phyloP scores from a whole-genome alignment of 179 eudicot genomes.

The Silene noctiflora region DNA sequence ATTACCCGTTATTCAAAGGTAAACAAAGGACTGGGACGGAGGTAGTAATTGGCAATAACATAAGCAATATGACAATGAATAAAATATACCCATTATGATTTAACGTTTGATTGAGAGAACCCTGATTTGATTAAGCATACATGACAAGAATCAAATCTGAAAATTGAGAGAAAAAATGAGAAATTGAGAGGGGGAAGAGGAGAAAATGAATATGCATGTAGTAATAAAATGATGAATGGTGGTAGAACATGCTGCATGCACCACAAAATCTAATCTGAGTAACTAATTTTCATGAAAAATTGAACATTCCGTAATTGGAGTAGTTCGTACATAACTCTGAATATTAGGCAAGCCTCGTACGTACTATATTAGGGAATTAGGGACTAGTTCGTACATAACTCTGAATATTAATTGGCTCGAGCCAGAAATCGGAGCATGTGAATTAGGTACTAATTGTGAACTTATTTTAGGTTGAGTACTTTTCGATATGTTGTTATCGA shows the following conservation, averaged over 20 bases:
- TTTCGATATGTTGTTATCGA: too few species aligned
- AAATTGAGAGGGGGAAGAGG: background rate
- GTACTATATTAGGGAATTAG: constrained; percentile 2
- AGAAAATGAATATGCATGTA: background rate
- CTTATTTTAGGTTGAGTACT: too few species aligned
- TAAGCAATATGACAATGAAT: background rate
- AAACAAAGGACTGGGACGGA: too few species aligned
- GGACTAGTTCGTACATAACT: too few species aligned
- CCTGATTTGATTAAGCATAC: background rate
- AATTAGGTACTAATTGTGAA: too few species aligned
- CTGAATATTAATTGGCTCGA: too few species aligned
- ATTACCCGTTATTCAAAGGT: too few species aligned
- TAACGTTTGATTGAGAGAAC: background rate
- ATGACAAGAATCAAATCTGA: background rate
- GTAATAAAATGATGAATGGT: constrained; percentile 2
- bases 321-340: too few species aligned
- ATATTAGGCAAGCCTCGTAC: too few species aligned
- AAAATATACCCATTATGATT: constrained; percentile 10
- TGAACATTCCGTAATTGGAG: background rate
- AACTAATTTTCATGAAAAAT: background rate
- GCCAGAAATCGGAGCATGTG: too few species aligned
- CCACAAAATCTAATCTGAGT: constrained; percentile 8
- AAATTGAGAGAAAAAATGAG: background rate
- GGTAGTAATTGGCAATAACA: background rate
- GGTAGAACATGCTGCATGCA: background rate